Conservation (phyloP, 73 alveolate species). For the Paramecium pentaurelia region DNA sequence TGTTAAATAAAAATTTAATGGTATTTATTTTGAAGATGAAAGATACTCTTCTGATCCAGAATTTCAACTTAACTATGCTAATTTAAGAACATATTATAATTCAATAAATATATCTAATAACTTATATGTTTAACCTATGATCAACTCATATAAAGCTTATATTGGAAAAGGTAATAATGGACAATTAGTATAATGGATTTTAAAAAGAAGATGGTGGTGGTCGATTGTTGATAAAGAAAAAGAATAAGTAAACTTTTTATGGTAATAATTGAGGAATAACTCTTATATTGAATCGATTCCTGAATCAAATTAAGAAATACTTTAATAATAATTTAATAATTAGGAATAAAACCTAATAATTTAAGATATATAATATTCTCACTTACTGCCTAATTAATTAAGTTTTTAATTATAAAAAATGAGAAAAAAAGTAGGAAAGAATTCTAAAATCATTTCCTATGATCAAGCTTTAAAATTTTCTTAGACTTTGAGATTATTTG, state of each 20-base stretch:
- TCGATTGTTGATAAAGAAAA: constrained; percentile 52
- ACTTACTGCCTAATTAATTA: not conserved
- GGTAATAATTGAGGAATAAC: constrained; percentile 37
- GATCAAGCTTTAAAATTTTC: not conserved
- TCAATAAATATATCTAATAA: not conserved
- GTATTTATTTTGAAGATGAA: constrained; percentile 7
- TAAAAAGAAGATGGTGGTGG: constrained; percentile 86
- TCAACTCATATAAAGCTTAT: constrained; percentile 61
- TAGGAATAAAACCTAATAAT: not conserved
- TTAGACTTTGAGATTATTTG: not conserved
- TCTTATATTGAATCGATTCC: not conserved
- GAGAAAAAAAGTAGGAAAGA: not conserved
- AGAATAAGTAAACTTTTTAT: constrained; percentile 60
- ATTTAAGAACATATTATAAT: not conserved
- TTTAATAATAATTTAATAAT: not conserved
- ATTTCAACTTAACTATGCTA: not conserved
- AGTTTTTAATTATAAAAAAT: not conserved
- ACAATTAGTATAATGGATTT: constrained; percentile 55
- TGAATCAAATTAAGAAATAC: not conserved
- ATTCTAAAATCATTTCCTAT: not conserved
- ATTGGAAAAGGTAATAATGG: constrained; percentile 84
- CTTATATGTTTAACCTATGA: not conserved
- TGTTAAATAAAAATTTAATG: not conserved
- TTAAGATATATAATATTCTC: not conserved
- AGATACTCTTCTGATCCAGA: not conserved